phyloP scores from a whole-genome alignment of 2,329 filamentous ascomycete species.

The Clarireedia monteithiana region DNA sequence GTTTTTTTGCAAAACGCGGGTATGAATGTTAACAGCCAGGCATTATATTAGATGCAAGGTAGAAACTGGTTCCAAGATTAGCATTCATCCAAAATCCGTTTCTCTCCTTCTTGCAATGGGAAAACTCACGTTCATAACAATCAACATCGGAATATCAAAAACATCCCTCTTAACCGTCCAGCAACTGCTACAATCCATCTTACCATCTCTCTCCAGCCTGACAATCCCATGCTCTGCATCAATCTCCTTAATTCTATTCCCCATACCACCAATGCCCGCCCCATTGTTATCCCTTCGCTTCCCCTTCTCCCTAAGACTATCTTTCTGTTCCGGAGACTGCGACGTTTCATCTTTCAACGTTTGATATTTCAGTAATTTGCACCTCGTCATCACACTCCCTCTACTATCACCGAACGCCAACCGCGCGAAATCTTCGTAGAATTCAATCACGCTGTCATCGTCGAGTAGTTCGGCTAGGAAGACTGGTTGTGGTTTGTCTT shows the following conservation, averaged over 20 bases:
- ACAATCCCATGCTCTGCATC: conserved; percentile 73
- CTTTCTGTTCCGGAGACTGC: conserved; percentile 16
- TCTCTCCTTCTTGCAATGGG: neutral
- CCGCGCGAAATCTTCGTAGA: conserved; percentile 92
- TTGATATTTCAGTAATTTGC: conserved; percentile 84
- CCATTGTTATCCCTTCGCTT: conserved; percentile 5
- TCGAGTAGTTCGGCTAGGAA: conserved; percentile 91
- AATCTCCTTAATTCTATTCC: conserved; percentile 53
- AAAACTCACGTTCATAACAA: conserved; percentile 88
- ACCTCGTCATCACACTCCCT: conserved; percentile 74
- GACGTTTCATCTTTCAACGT: conserved; percentile 49
- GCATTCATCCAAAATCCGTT: neutral
- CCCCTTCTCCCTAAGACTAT: conserved; percentile 13
- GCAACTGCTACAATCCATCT: conserved; percentile 90
- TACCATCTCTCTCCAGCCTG: conserved; percentile 75
- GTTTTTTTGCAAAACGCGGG: neutral
- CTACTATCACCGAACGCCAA: conserved; percentile 87
- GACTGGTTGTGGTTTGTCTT: conserved; percentile 60
- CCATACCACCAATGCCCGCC: conserved; percentile 31
- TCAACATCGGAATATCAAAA: conserved; percentile 97
- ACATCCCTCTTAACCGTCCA: conserved; percentile 96
- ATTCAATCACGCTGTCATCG: conserved; percentile 86
- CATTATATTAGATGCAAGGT: conserved; percentile 34
- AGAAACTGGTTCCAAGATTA: conserved; percentile 30
- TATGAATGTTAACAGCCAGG: neutral